These are phyloP conservation scores for Tardiomyces digboiensis DNA, from an alignment of 1,139 yeast genomes.

Conservation along the genomic window DNA sequence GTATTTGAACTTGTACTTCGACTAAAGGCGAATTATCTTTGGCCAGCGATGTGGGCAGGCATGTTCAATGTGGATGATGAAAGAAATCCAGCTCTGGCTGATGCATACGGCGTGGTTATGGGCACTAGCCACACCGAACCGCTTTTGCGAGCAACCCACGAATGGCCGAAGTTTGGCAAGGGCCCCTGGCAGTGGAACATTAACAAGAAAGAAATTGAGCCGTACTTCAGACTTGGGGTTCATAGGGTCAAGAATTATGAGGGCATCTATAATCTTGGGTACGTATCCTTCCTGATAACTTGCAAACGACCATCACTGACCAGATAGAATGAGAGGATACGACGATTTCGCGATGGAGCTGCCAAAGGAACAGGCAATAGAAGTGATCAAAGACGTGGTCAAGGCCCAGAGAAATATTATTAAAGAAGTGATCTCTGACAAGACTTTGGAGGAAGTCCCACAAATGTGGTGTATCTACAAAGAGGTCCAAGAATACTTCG, in stretches of 20 bases:
- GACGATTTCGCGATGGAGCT: slow-evolving; percentile 12
- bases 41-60: slow-evolving; percentile 16
- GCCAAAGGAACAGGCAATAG: slow-evolving; percentile 10
- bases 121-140: slow-evolving; percentile 15
- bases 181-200: slow-evolving; percentile 13
- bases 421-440: slow-evolving; percentile 3
- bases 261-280: slow-evolving; percentile 8
- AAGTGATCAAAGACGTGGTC: slow-evolving; percentile 8
- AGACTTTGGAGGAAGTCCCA: slow-evolving; percentile 8
- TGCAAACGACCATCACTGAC: too few relatives aligned
- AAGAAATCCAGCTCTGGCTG: slow-evolving; percentile 10
- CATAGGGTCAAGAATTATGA: slow-evolving; percentile 12
- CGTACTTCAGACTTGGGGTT: slow-evolving; percentile 10
- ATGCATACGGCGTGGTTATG: slow-evolving; percentile 14
- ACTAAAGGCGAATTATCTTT: slow-evolving; percentile 10
- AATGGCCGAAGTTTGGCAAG: slow-evolving; percentile 14
- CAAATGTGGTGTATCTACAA: slow-evolving; percentile 16
- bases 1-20: slow-evolving; percentile 14
- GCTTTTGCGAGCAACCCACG: slow-evolving; percentile 11
- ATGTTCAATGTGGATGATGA: slow-evolving; percentile 12
- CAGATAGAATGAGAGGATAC: slow-evolving; percentile 13
- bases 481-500: slow-evolving; percentile 13
- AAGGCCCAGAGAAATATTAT: slow-evolving; percentile 10
- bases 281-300: too few relatives aligned
- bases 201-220: slow-evolving; percentile 7